Evolutionary conservation across 345 rosid genomes (phyloP), one percentile per base, ranked within the genome.

Genomic region (Abelmoschus esculentus): DNA sequence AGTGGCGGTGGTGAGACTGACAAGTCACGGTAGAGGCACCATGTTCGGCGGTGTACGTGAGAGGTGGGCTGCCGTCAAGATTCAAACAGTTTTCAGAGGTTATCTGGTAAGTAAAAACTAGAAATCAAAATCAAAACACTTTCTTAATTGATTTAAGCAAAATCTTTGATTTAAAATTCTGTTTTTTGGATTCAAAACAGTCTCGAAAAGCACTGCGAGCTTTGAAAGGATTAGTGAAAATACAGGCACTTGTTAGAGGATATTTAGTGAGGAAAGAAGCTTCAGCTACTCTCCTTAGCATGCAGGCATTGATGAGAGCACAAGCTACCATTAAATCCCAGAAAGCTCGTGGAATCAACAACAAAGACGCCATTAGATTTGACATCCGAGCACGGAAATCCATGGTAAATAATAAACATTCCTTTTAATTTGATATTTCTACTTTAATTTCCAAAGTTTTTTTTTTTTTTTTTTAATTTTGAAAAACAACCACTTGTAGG

Each of bases 171-270:
- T 47, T 62, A 4, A 13, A 57, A 8, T 69, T 54, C 7, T 29
- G 64, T 67, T 62, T 76, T 31, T 68, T 29, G 67, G 64, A 72
- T 74, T 70, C 73, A 61, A 55, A 74, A 73, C 80, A 86, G 96
- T 96, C 97, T 18, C 85, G 96, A 40, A 89, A 84, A 74, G 97
- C 97, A 17, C 79, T 86, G 66, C 71, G 86, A 74, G 93, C 96
- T 8, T 73, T 91, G 64, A 86, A 79, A 34, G 38, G 38, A 34
- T 34, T 34, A 34, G 38, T 34, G 38, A 34, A 34, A 6, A 34
- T 34, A 34, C 38, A 34, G 1, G 38, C 38, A 34, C 7, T 34
- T 34, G 38, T 34, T 5, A 34, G 38, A 6, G 7, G 38, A 5
- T 34, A 34, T 34, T 34, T 34, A 34, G 38, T 34, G 38, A 34